Evolutionary conservation across 139 green algal species (phyloP).

Genomic region (Ettlia oleoabundans): DNA sequence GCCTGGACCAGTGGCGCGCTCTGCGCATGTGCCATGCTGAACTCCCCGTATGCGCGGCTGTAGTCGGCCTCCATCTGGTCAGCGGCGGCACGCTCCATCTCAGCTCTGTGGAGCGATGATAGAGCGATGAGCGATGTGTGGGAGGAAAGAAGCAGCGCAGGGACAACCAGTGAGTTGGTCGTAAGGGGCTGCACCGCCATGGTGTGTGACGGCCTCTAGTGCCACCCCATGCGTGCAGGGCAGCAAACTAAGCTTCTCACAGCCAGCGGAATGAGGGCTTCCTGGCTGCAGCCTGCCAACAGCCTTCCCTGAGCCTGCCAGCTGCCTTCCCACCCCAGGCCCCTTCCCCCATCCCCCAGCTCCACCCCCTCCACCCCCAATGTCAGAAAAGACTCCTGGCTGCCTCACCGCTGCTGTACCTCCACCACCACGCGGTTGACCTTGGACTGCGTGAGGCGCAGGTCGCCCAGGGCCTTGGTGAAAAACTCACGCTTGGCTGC

Average conservation of each 20-base stretch:
- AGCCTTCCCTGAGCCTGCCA: no score
- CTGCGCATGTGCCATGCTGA: constrained; percentile 36
- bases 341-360: not conserved
- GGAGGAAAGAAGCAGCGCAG: not conserved
- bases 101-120: constrained; percentile 3
- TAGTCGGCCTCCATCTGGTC: constrained; percentile 48
- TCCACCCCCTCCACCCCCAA: not conserved
- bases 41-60: constrained; percentile 42
- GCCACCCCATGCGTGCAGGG: no score
- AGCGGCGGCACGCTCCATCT: constrained; percentile 46
- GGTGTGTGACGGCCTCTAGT: no score
- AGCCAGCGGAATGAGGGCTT: no score
- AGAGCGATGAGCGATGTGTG: not conserved
- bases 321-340: not conserved
- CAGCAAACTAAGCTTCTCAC: no score
- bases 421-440: constrained; percentile 41
- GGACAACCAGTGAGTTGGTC: no score
- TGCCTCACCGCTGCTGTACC: constrained; percentile 43
- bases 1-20: constrained; percentile 35
- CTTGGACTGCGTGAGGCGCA: constrained; percentile 44
- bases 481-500: constrained; percentile 39
- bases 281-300: no score
- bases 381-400: no score
- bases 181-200: no score
- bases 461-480: constrained; percentile 36